Percentiles rank a stretch among this genome's conserved stretches.
Evolutionary conservation across 257 asterid species (phyloP).

Genomic region (Solanum sparsipilum): DNA sequence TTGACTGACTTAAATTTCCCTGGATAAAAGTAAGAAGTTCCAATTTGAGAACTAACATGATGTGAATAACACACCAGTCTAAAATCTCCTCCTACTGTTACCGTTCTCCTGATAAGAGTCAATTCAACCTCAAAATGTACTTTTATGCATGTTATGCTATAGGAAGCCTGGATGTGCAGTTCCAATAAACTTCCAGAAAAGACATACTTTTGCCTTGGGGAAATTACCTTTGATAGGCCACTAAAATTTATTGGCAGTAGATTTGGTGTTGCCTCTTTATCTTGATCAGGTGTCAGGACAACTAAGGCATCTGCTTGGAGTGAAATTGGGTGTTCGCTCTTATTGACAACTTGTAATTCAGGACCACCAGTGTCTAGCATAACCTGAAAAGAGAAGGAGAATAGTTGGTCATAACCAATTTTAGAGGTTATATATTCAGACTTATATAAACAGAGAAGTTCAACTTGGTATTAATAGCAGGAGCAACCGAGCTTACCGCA

Average conservation of each 20-base stretch:
- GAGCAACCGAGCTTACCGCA: conserved; percentile 43
- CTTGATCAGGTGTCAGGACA: conserved; percentile 72
- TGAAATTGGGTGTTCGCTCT: conserved; percentile 56
- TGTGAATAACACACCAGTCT: not conserved
- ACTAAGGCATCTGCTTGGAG: conserved; percentile 71
- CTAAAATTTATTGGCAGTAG: conserved; percentile 80
- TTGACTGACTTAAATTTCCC: not conserved
- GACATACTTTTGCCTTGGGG: not conserved
- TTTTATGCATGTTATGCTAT: not conserved
- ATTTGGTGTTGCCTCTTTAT: conserved; percentile 70
- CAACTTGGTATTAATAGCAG: not conserved
- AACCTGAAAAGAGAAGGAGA: conserved; percentile 38
- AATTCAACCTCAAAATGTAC: not conserved
- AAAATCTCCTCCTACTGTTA: not conserved
- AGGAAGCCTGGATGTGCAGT: not conserved
- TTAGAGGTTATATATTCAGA: not conserved
- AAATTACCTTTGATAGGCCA: conserved; percentile 63
- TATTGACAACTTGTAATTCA: conserved; percentile 82
- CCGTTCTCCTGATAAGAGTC: not conserved
- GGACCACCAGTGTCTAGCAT: conserved; percentile 96
- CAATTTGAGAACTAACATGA: not conserved
- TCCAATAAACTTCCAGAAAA: not conserved
- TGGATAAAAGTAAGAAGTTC: not conserved
- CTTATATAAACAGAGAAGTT: not conserved
- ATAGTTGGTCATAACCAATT: not conserved